phyloP scores from a whole-genome alignment of 176 grass and related monocot genomes.

The Bolboschoenus planiculmis region DNA sequence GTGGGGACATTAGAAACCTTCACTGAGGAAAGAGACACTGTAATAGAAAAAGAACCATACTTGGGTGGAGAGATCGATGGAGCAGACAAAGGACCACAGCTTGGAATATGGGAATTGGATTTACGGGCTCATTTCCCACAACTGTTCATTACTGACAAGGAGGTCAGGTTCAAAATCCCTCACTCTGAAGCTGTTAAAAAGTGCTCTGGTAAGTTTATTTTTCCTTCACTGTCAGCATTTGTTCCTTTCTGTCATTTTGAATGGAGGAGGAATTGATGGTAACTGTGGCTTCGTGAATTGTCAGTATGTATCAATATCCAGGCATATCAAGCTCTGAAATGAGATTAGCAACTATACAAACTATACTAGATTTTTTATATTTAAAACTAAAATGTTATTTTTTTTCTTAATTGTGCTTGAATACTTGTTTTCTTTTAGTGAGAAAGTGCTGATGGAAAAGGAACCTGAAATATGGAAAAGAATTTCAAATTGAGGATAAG shows the following conservation, averaged over 20 bases:
- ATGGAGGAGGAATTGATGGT: not conserved
- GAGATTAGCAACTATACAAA: not conserved
- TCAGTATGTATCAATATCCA: not conserved
- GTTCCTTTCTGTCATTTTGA: not conserved
- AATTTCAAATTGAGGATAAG: conserved; percentile 1
- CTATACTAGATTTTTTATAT: not conserved
- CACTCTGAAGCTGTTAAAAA: conserved; percentile 78
- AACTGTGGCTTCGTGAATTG: not conserved
- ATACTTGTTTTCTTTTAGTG: not conserved
- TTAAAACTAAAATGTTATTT: not conserved
- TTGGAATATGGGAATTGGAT: conserved; percentile 87
- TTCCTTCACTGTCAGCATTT: not conserved
- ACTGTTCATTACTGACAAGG: conserved; percentile 77
- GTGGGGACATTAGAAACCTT: conserved; percentile 92
- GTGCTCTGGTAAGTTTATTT: conserved; percentile 56
- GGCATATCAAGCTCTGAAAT: not conserved
- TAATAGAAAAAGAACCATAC: conserved; percentile 44
- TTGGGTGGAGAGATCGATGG: conserved; percentile 62
- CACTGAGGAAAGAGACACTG: conserved; percentile 67
- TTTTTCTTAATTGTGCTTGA: not conserved
- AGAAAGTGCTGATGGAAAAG: not conserved
- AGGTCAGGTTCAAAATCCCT: conserved; percentile 79
- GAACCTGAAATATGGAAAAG: not conserved
- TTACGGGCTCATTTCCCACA: conserved; percentile 67
- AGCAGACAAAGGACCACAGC: conserved; percentile 39